Evolutionary conservation across 2,329 filamentous ascomycete species (phyloP).

Genomic region (Plectosphaerella sp.): DNA sequence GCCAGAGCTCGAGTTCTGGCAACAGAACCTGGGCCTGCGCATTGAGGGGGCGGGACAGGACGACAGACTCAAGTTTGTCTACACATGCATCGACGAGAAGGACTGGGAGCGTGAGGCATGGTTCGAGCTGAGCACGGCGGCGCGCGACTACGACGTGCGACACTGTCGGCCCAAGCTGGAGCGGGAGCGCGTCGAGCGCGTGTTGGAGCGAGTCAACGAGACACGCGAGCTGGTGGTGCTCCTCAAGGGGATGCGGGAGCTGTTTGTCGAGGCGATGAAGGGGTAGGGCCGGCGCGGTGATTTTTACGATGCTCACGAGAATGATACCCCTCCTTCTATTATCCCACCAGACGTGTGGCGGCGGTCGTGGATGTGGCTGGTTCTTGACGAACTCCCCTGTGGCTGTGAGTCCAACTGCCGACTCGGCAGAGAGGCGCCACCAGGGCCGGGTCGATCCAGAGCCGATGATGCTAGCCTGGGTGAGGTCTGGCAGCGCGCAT

Average conservation of each 20-base stretch:
- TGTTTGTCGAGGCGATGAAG: conserved; percentile 68
- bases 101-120: conserved; percentile 87
- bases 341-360: neutral
- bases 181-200: conserved; percentile 68
- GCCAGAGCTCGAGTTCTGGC: conserved; percentile 95
- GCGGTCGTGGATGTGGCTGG: conserved; percentile 1
- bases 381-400: neutral
- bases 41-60: conserved; percentile 85
- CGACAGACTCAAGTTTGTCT: conserved; percentile 86
- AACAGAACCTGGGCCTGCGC: conserved; percentile 79
- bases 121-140: conserved; percentile 84
- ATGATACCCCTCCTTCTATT: conserved; percentile 3
- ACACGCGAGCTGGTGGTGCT: conserved; percentile 66
- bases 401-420: neutral
- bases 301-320: neutral
- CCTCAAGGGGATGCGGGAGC: conserved; percentile 76
- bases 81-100: conserved; percentile 78
- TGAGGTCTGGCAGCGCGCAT: too few relatives aligned
- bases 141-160: conserved; percentile 79
- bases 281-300: conserved; percentile 24
- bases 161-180: conserved; percentile 81
- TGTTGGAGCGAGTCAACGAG: conserved; percentile 79
- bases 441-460: too few relatives aligned
- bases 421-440: neutral
- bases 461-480: too few relatives aligned